These are phyloP conservation scores for Verticillium albo-atrum DNA, from an alignment of 2,329 filamentous ascomycete genomes.

Conservation along the genomic window DNA sequence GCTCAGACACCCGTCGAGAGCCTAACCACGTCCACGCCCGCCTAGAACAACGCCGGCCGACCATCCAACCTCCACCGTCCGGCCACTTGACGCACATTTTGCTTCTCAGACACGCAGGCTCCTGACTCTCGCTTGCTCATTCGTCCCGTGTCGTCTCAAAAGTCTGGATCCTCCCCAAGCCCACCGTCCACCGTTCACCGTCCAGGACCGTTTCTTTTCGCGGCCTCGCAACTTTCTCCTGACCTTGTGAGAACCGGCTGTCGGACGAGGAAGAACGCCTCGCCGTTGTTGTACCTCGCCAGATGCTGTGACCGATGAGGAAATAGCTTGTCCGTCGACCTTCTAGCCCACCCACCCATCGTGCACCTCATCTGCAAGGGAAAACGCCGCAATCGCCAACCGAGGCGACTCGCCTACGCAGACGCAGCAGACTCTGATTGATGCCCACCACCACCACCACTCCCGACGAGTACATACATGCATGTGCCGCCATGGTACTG, in stretches of 20 bases:
- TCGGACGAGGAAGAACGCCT: too few species aligned
- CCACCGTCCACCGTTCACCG: too few species aligned
- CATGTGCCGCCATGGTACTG: slow-evolving; percentile 12
- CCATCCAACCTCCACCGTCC: background rate
- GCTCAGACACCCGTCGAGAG: background rate
- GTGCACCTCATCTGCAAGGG: background rate
- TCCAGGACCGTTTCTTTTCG: too few species aligned
- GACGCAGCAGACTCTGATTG: background rate
- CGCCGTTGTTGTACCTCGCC: too few species aligned
- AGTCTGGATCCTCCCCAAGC: too few species aligned
- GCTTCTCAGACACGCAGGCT: background rate
- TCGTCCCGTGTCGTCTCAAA: background rate
- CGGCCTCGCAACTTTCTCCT: too few species aligned
- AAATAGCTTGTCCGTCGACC: too few species aligned
- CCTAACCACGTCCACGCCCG: background rate
- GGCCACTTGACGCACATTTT: background rate
- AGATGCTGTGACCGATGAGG: too few species aligned
- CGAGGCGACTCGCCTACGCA: background rate
- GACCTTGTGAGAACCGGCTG: too few species aligned
- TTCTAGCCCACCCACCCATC: too few species aligned
- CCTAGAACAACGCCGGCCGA: background rate
- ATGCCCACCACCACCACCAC: background rate
- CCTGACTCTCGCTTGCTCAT: background rate
- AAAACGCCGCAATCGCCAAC: background rate
- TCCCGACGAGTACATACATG: background rate